Base-by-base conservation (phyloP, 2,329 filamentous ascomycete genomes). In the Myriosclerotinia curreyana region DNA sequence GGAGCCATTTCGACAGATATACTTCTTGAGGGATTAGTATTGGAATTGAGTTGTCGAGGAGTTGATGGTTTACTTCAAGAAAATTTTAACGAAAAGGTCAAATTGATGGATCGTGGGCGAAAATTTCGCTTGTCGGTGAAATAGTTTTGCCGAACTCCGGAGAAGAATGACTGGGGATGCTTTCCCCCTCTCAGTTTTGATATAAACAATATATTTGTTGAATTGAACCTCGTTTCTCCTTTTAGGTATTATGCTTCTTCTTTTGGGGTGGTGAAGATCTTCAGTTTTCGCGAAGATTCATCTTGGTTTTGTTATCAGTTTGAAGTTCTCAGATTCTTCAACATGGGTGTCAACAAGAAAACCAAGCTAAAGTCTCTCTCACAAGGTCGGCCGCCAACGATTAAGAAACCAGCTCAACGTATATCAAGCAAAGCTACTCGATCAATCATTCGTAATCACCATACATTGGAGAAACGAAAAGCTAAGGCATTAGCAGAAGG, bases 391-490 rank as follows among this genome's bases (percentile, higher is more conserved):
- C 86, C 86, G 12, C 81, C 79, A 1, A 75, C 79, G n/a, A 59
- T 31, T 44, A 65, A 70, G 42, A 82, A 81, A 67, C 77, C 80
- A 25, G 76, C 78, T 11, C 81, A 79, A 67, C 83, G 85, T 7
- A 86, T 89, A 70, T 86, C 86, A 4, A 82, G 86, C 66, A 88
- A 85, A 73, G 82, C 85, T 34, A 88, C 85, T 52, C 82, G 86
- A 70, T 77, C 79, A 38, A 78, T 89, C 67, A 90, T 90, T 76
- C 87, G 87, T 74, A 80, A 79, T 50, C 84, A 87, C 67, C 87
- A 90, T 72, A 82, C 85, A 51, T 75, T 89, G 38, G 83, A 88
- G 71, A 90, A 89, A 75, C 79, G 81, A 67, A 81, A 82, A 60
- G 79, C 78, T 5, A 84, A 85, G 70, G 86, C 87, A 15, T 66